Base-by-base conservation (phyloP, 768 basidiomycete genomes). In the Boletus insuetus region DNA sequence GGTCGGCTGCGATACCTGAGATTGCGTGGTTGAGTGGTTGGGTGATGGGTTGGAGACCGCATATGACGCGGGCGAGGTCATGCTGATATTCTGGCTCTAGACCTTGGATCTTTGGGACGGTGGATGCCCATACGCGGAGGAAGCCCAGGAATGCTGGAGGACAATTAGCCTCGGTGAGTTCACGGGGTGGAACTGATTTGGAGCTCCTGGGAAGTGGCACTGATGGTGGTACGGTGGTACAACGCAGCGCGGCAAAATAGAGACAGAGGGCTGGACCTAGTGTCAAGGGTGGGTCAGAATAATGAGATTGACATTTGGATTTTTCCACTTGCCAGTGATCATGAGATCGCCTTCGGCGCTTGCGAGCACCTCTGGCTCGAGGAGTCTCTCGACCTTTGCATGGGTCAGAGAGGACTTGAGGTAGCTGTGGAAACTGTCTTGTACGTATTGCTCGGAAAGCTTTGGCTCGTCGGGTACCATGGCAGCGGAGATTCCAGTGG, bases 271-370 rank as follows among this genome's bases (percentile, higher is more conserved):
- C 89, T 14, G 91, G 91, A 0, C 90, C 90, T 85, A 14, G 49
- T 20, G 14, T 17, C 16, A 29, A n/a, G 22, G 10, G 22, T 53
- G 10, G 32, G 44, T 49, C 7, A 44, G 20, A 16, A 44, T 19
- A 5, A 32, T 14, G 37, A 49, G 49, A 7, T 17, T 19, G 29
- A n/a, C 38, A 7, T 46, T 46, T 38, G 22, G 12, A 54, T 54
- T 41, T 35, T 35, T 12, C 78, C 58, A 59, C 79, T 57, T 47
- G 84, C 91, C 91, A 66, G 88, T 85, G 55, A 94, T 87, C 90
- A 93, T 93, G 31, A 94, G 71, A 76, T 94, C 91, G 0, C 78
- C 82, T 71, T 91, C 88, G 12, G 89, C 92, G 43, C 84, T 86
- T 35, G 85, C 86, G 6, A 94, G 74, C 1, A 90, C 69, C 40